Evolutionary conservation across 2,329 filamentous ascomycete genomes (phyloP), one percentile per base, ranked within the genome.

Genomic region (Rhinocladiella similis): DNA sequence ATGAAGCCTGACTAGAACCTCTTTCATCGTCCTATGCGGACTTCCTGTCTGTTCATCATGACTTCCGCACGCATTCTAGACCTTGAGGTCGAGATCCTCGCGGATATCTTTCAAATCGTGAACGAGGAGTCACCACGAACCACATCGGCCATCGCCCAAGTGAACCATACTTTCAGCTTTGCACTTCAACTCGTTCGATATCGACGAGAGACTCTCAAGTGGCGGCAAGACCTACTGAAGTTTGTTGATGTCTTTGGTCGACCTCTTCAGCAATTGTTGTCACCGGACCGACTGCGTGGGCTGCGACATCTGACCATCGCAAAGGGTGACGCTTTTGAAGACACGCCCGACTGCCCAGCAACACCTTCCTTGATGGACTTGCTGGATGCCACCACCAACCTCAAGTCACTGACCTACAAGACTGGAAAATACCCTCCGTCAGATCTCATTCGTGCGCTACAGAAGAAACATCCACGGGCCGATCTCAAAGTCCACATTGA

Each of bases 71-170:
- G 19, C n/a, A 54, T 60, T 19, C 42, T 53, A 39, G 45, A 47
- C 47, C 52, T 63, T 19, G 54, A 61, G 22, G 29, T 56, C 36
- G 60, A 63, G 52, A 36, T 61, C 29, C 57, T 61, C n/a, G 35
- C 54, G 6, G 35, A 33, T 7, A 53, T 58, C 25, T 50, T 63
- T 12, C 36, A 48, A 35, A 54, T 54, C 13, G 50, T 63, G 13
- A 50, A 54, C 14, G 47, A 55, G 42, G 47, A 51, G 16, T 59
- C 61, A 6, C 59, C 59, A 25, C 27, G 42, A 14, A 59, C 58
- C 27, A 50, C 47, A 5, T n/a, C 35, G 18, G 48, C 55, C 25
- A 19, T 63, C n/a, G 43, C 50, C 9, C 52, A 38, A 19, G 52
- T 56, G 43, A 61, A 53, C 54, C 53, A 53, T 22, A 42, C 50